Evolutionary conservation across 352 stramenopile species (phyloP), one percentile per base, ranked within the genome.

Genomic region (Globisporangium lucens): DNA sequence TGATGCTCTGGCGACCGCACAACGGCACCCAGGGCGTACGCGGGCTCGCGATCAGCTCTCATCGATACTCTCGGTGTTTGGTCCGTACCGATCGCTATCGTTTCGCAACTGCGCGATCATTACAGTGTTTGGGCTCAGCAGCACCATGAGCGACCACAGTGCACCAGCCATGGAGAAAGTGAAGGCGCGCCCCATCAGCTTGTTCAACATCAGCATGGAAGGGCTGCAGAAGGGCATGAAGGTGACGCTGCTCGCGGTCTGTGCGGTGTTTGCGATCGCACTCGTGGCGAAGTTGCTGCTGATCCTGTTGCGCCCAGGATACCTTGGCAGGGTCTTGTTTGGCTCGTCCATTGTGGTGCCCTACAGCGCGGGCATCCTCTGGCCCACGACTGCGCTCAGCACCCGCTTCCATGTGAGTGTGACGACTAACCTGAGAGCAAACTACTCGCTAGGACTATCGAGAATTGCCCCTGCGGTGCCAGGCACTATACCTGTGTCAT

Each of bases 41-140:
- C 6, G 74, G 74, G 1, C 65, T 80, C 33, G 36, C 74, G 20
- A 81, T 83, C 38, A 73, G 74, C 24, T 83, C 33, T 76, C 69
- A 0, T 75, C 74, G 17, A 67, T 73, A 9, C 56, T 83, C 12
- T 79, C 76, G 0, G 69, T 83, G 2, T 74, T 81, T 9, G 74
- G 76, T 0, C 74, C 76, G 12, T 83, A 76, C 41, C 38, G 51
- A 2, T 67, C 61, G 20, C 35, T 73, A 24, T 59, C 17, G 24
- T 75, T 75, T 7, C 66, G 70, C 6, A 63, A 69, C 60, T 53
- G 51, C n/a, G 52, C 60, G 20, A 66, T 68, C 20, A 29, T 69
- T 12, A 49, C 57, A 2, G 29, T 33, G 17, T 72, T 79, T 30
- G 60, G 27, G 3, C 29, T 56, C 9, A 41, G 51, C 38, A 30